Base-by-base conservation (phyloP, 768 basidiomycete species). In the Russula olivacea region DNA sequence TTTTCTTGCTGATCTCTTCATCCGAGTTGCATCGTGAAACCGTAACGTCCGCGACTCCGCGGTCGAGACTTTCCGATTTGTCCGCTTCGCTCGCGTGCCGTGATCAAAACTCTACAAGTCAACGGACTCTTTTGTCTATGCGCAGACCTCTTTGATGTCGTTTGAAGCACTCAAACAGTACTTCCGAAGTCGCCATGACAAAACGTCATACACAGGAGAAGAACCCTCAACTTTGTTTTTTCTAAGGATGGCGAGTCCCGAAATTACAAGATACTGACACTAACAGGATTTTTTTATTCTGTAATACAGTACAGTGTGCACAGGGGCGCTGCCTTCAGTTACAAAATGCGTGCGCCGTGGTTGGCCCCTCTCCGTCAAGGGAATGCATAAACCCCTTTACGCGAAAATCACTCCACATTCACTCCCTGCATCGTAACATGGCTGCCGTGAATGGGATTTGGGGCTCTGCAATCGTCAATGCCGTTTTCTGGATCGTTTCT, bases 31-130 rank as follows among this genome's bases (percentile, higher is more conserved):
- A 34, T 57, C 55, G 14, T 32, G 15, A 51, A 41, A 11, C 21
- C 10, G 11, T 21, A 25, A 55, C 21, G 41, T 48, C 57, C 62
- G 56, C 55, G 51, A 57, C 32, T 53, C 62, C 62, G 57, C 55
- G 51, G 62, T 41, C 11, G 23, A 43, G n/a, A 43, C 41, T 17
- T 53, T 38, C 34, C 51, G 56, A 30, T 19, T n/a, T n/a, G n/a
- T 21, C 2, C 32, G 55, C 32, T 57, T 56, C 41, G 21, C 50
- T 2, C 30, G 11, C n/a, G 40, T 59, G 62, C 43, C 57, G 52
- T 59, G 30, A 59, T 34, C 15, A 3, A 48, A 48, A 21, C 23
- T 23, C 43, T 34, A 36, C 41, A 23, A 6, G 19, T 21, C 45
- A 4, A 25, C n/a, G 41, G 41, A 43, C 41, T 43, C 41, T 43